Evolutionary conservation across 164 flowering plant genomes (phyloP).

Genomic region (Amborella trichopoda): DNA sequence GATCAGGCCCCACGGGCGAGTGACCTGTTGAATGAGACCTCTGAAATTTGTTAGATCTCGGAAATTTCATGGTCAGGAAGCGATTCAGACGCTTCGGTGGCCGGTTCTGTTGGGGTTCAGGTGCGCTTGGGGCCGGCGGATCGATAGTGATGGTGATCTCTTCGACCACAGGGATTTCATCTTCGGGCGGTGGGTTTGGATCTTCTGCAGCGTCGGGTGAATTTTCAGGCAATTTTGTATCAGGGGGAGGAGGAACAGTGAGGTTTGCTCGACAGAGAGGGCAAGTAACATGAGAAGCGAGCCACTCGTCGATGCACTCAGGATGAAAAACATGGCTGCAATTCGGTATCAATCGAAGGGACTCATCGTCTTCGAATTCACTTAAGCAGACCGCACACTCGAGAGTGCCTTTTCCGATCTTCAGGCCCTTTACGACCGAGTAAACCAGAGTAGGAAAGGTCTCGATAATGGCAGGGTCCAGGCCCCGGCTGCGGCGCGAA

Average conservation of each 20-base stretch:
- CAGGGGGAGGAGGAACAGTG: not conserved
- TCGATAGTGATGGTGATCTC: not conserved
- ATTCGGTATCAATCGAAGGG: conserved; percentile 24
- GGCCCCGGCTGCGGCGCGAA: conserved; percentile 14
- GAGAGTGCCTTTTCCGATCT: conserved; percentile 21
- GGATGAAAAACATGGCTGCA: conserved; percentile 39
- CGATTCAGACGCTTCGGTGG: conserved; percentile 34
- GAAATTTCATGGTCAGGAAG: conserved; percentile 10
- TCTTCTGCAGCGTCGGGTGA: too few relatives aligned
- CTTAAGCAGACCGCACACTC: conserved; percentile 35
- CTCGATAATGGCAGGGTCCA: conserved; percentile 16
- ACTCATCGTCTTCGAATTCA: conserved; percentile 28
- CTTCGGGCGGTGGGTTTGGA: not conserved
- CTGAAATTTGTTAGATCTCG: conserved; percentile 17
- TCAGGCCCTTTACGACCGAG: conserved; percentile 22
- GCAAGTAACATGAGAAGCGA: conserved; percentile 24
- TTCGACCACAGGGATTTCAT: not conserved
- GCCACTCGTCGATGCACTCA: conserved; percentile 33
- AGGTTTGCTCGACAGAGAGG: conserved; percentile 33
- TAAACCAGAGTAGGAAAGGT: conserved; percentile 22
- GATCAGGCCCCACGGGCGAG: conserved; percentile 43
- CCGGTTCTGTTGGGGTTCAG: too few relatives aligned
- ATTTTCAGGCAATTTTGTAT: too few relatives aligned
- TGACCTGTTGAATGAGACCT: conserved; percentile 81
- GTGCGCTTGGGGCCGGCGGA: too few relatives aligned